These are phyloP conservation scores for Pythium scleroteichum DNA, from an alignment of 352 stramenopile species.

Conservation along the genomic window DNA sequence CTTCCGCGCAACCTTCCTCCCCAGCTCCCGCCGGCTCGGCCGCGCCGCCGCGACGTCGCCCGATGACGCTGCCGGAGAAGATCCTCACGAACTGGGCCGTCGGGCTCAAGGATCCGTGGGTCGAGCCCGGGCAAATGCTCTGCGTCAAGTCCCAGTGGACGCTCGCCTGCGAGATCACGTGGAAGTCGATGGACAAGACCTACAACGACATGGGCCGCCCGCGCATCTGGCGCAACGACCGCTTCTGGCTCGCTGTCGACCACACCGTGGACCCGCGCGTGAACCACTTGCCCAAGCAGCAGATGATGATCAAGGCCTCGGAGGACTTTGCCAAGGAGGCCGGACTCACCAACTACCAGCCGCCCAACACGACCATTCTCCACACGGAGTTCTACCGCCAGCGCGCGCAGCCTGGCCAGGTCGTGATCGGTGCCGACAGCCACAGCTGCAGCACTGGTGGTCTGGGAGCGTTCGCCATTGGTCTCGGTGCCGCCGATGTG, in stretches of 20 bases:
- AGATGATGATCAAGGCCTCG: conserved; percentile 89
- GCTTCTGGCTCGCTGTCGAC: conserved; percentile 87
- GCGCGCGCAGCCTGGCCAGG: conserved; percentile 79
- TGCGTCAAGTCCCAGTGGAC: conserved; percentile 87
- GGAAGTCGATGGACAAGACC: conserved; percentile 90
- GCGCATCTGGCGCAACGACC: conserved; percentile 83
- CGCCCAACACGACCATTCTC: conserved; percentile 84
- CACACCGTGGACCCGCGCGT: conserved; percentile 84
- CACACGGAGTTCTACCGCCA: conserved; percentile 89
- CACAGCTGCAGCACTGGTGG: conserved; percentile 80
- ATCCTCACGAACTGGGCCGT: conserved; percentile 79
- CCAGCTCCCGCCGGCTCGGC: neutral
- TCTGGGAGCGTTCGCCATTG: conserved; percentile 78
- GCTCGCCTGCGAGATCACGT: conserved; percentile 85
- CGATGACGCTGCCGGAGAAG: conserved; percentile 82
- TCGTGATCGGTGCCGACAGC: conserved; percentile 80
- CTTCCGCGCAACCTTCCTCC: conserved; percentile 11
- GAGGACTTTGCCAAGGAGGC: conserved; percentile 82
- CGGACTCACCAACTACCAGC: conserved; percentile 80
- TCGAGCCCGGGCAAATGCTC: conserved; percentile 74
- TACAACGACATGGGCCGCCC: conserved; percentile 85
- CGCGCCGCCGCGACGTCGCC: conserved; percentile 35
- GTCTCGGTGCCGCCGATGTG: conserved; percentile 73
- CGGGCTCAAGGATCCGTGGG: conserved; percentile 61
- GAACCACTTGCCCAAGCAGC: conserved; percentile 77